Evolutionary conservation across 129 eudicot genomes (phyloP), one percentile per base, ranked within the genome.

Genomic region (Flaveria brownii): DNA sequence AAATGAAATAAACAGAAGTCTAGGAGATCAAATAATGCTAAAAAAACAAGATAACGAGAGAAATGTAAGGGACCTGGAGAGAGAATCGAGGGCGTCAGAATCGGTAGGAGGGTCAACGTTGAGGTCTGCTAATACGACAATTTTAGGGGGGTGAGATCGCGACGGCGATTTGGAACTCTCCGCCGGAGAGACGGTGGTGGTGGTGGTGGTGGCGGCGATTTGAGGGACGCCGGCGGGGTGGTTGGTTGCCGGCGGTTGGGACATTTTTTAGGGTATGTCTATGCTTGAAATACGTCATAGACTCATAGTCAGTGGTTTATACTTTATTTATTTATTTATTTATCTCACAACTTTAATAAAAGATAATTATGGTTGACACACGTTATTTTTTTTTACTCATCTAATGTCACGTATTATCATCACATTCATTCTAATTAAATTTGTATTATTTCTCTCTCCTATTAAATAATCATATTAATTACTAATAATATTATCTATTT

Each of bases 91-190:
- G 78, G 81, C 67, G 52, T 89, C 96, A 41, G 82, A n/a, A 28
- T 92, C 92, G 52, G 89, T 87, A 49, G 96, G 97, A 69, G 96
- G 97, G 89, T 92, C 97, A 84, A 84, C 91, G 86, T 92, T 92
- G 65, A 92, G 89, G 87, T 92, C 97, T 71, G 97, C 92, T 18
- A 91, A 45, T 15, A 91, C 89, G 41, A 86, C 78, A 30, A 79
- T 67, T 83, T 84, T 91, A 20, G 84, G 82, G 56, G 80, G 82
- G 23, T 66, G 78, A 6, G 70, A 75, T 51, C 82, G 84, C 11
- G 77, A 68, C 61, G 77, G 85, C 54, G 77, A 11, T 55, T 74
- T 70, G 8, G 78, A 75, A 68, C 6, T 70, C 12, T 82, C 84
- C 54, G 68, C 80, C 63, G 62, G 71, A 41, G 68, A 65, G 75